Base-by-base conservation (phyloP, 1,139 yeast genomes). In the Hyphopichia buzzinii region DNA sequence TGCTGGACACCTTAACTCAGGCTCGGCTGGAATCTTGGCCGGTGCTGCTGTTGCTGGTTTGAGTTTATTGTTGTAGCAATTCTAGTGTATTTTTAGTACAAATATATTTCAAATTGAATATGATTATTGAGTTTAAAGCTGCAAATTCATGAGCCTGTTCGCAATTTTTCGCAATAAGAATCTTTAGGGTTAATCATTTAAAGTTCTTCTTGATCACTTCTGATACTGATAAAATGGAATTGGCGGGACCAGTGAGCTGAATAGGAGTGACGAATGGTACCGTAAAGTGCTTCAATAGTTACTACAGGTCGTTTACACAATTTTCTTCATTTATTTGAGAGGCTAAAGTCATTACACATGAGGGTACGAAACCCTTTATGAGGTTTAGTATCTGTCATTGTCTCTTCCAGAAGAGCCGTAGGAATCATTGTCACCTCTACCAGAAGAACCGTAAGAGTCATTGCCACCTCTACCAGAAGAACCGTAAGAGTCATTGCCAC, bases 401-500 rank as follows among this genome's bases (percentile, higher is more conserved):
- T 19, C 23, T 19, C 23, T 19, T 34, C 46, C 39, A 21, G 39
- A 41, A 35, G 46, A 41, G 26, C 51, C 48, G 34, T 46, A 44
- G 11, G 47, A 41, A 39, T 42, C 50, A 17, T 41, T 40, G 23
- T 44, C 46, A 8, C 44, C 39, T 26, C 47, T 43, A 36, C 44
- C 37, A 36, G 43, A 40, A 13, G 54, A 48, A 31, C 57, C 60
- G 35, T 54, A 55, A 17, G 55, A 48, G 38, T 51, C 51, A 24
- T 29, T 15, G 30, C 37, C 33, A 31, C 37, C 42, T 15, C 36
- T 29, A 37, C 42, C 40, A 33, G 53, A 47, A 30, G 48, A 43
- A 31, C 55, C 53, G 39, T 50, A 48, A 15, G 49, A 38, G 34
- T 48, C 47, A 30, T 33, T 17, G 29, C 13, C 13, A n/a, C 27